Conservation (phyloP, 192 early-diverging fungal species). For the Oehlia diaphana region DNA sequence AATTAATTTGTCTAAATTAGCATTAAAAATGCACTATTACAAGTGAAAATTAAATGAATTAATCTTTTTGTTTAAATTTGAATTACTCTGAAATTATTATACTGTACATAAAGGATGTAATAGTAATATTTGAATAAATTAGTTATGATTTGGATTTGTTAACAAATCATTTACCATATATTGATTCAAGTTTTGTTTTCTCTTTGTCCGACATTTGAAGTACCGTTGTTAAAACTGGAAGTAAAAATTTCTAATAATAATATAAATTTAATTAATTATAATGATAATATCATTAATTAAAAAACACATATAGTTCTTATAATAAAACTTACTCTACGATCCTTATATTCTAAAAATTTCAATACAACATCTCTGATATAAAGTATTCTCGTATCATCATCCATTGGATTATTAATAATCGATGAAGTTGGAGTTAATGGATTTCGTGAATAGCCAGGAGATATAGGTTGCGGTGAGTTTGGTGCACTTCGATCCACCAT, state of each 20-base stretch:
- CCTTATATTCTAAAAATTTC: constrained; percentile 73
- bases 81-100: no score
- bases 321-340: constrained; percentile 58
- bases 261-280: neutral
- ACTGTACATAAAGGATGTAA: no score
- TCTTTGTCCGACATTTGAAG: neutral
- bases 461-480: constrained; percentile 26
- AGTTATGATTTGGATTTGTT: no score
- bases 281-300: neutral
- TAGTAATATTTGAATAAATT: no score
- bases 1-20: no score
- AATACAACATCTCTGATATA: constrained; percentile 73
- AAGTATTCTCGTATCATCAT: constrained; percentile 67
- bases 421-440: constrained; percentile 13
- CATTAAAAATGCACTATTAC: no score
- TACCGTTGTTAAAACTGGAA: constrained; percentile 13
- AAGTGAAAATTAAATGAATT: no score
- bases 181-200: constrained; percentile 11
- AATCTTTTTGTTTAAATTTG: no score
- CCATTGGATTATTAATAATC: constrained; percentile 24
- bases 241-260: neutral
- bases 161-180: constrained; percentile 3
- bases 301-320: neutral
- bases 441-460: constrained; percentile 13
- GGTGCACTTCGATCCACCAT: constrained; percentile 25